These are phyloP conservation scores for Diaporthe ampelina DNA, from an alignment of 2,329 filamentous ascomycete genomes.

Conservation along the genomic window DNA sequence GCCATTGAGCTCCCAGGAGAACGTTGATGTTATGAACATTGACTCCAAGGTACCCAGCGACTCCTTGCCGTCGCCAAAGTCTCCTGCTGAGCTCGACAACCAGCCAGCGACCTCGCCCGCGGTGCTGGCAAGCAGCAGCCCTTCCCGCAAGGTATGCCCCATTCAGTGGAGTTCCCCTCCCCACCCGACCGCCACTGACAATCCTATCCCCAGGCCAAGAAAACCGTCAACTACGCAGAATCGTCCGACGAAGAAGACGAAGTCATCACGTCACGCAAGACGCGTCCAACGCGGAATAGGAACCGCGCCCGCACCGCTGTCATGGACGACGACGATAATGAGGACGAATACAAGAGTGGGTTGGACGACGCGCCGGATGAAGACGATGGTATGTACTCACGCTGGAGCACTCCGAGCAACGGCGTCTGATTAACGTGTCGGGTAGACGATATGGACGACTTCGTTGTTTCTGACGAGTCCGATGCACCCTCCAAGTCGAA, in stretches of 20 bases:
- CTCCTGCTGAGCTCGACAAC: conserved; percentile 56
- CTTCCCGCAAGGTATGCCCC: conserved; percentile 79
- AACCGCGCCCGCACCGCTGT: conserved; percentile 69
- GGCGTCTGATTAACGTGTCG: not conserved
- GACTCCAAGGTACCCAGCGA: conserved; percentile 66
- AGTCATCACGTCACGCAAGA: conserved; percentile 67
- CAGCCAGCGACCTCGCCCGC: conserved; percentile 55
- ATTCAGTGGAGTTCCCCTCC: not conserved
- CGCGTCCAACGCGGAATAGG: conserved; percentile 56
- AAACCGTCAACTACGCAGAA: conserved; percentile 84
- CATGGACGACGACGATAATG: conserved; percentile 79
- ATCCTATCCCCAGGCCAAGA: conserved; percentile 59
- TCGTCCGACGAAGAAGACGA: conserved; percentile 86
- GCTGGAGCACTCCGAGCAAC: not conserved
- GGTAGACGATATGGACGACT: conserved; percentile 84
- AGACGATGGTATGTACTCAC: conserved; percentile 68
- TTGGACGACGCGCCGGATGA: conserved; percentile 71
- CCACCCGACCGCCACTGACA: not conserved
- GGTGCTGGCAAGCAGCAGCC: conserved; percentile 72
- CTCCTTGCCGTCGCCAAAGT: conserved; percentile 59
- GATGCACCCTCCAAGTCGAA: conserved; percentile 75
- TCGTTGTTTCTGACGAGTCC: conserved; percentile 88
- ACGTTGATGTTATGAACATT: conserved; percentile 61
- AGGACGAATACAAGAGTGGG: conserved; percentile 76
- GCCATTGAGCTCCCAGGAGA: conserved; percentile 77